phyloP scores from a whole-genome alignment of 176 grass and related monocot genomes.

The Saccharum officinarum region DNA sequence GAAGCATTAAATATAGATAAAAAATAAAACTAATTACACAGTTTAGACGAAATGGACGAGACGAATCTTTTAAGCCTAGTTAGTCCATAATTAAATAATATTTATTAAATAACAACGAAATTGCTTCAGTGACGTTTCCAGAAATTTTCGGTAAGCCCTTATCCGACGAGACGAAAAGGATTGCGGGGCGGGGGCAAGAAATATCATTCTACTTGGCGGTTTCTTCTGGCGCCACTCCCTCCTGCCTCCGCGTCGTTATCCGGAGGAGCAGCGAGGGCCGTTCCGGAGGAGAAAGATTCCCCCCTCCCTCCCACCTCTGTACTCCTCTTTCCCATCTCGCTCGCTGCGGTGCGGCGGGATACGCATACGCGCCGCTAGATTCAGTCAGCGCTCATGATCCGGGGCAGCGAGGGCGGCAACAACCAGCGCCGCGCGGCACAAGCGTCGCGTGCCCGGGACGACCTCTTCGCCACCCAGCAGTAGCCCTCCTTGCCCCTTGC shows the following conservation, averaged over 20 bases:
- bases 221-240: neutral
- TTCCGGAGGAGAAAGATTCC: neutral
- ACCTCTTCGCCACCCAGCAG: neutral
- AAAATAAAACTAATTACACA: too few relatives aligned
- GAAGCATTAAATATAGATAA: too few relatives aligned
- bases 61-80: too few relatives aligned
- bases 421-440: neutral
- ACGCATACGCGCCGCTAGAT: constrained; percentile 18
- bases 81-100: too few relatives aligned
- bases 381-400: constrained; percentile 17
- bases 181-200: too few relatives aligned
- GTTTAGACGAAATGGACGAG: too few relatives aligned
- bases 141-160: too few relatives aligned
- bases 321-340: neutral
- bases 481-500: neutral
- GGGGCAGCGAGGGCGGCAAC: neutral
- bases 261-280: neutral
- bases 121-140: too few relatives aligned
- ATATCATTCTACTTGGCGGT: constrained; percentile 1
- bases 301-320: neutral
- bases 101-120: too few relatives aligned
- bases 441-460: neutral
- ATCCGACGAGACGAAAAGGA: too few relatives aligned
- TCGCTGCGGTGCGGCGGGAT: neutral
- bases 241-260: constrained; percentile 34